A percentile compares a stretch with the other conserved stretches of the same genome.
phyloP scores from a whole-genome alignment of 2,329 filamentous ascomycete genomes.

The Nectriaceae sp. region DNA sequence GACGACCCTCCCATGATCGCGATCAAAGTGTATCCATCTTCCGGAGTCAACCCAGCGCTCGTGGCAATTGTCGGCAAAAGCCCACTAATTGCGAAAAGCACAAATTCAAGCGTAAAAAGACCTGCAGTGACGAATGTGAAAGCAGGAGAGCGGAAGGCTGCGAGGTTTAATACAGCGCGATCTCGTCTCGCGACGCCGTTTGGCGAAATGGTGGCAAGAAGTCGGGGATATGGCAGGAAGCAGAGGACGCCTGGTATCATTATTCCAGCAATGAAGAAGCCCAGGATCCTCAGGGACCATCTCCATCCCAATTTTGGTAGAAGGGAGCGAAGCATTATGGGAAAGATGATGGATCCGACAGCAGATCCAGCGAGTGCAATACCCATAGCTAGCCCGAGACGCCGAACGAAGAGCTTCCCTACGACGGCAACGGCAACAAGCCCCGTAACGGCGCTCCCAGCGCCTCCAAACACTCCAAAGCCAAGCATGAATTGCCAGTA shows the following conservation, averaged over 20 bases:
- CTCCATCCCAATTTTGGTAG: conserved; percentile 45
- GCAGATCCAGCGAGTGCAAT: conserved; percentile 48
- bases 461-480: conserved; percentile 48
- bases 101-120: conserved; percentile 25
- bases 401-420: conserved; percentile 50
- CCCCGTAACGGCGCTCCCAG: conserved; percentile 41
- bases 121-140: conserved; percentile 38
- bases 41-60: conserved; percentile 60
- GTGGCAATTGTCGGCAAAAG: conserved; percentile 51
- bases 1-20: conserved; percentile 68
- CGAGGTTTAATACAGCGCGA: conserved; percentile 43
- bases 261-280: conserved; percentile 45
- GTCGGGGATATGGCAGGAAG: conserved; percentile 32
- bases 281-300: conserved; percentile 56
- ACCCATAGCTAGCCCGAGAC: conserved; percentile 48
- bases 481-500: conserved; percentile 57
- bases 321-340: conserved; percentile 34
- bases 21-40: conserved; percentile 40
- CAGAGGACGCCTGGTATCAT: conserved; percentile 45
- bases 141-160: conserved; percentile 37
- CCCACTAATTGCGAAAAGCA: conserved; percentile 56
- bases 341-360: conserved; percentile 53
- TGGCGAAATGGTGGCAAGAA: conserved; percentile 26
- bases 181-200: conserved; percentile 36
- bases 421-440: conserved; percentile 44